Evolutionary conservation across 495 filamentous ascomycete genomes (phyloP), one percentile per base, ranked within the genome.

Genomic region (Pyrenula aspistea): DNA sequence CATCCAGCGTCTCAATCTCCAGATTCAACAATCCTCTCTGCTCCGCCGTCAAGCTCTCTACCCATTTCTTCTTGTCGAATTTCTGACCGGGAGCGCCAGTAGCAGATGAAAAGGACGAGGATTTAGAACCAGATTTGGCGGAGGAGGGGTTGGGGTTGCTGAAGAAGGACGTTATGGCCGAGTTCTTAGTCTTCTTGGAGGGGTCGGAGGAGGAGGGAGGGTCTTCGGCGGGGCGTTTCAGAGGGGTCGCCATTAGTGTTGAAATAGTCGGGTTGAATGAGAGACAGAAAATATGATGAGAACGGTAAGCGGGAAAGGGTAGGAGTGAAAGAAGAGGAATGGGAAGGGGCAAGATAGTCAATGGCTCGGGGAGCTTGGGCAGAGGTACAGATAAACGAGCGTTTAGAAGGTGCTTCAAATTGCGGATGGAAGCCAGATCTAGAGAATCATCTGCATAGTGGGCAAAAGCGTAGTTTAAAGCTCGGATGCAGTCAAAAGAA

Each of bases 1-100:
- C 88, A 63, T 97, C 77, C 61, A 98, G 73, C 0, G 90, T 96
- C 47, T 92, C 80, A 63, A 97, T 95, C 69, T 98, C 93, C 24
- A 98, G 77, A 58, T 86, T 73, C 42, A 98, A 76, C 23, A 97
- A 73, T 19, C 83, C 77, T 63, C 83, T 87, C 68, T 95, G 89
- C 73, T 97, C 94, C 2, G 77, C 61, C 0, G 82, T 91, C 56
- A 98, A 76, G 48, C 80, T 82, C 12, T 80, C 78, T 1, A 89
- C 76, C 93, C 93, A 98, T 73, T 83, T 87, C 3, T 76, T 79
- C 71, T 95, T 96, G 73, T 96, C 79, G 71, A 95, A 96, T 53
- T 80, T 88, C 2, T 70, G 62, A 0, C 69, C 65, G 1, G 70
- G 61, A n/a, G 66, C 31, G 49, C 59, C 48, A 20, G 61, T 24